A percentile compares a stretch with the other conserved stretches of the same genome.
Evolutionary conservation across 106 monocot species (phyloP).

Genomic region (Allium sativum): DNA sequence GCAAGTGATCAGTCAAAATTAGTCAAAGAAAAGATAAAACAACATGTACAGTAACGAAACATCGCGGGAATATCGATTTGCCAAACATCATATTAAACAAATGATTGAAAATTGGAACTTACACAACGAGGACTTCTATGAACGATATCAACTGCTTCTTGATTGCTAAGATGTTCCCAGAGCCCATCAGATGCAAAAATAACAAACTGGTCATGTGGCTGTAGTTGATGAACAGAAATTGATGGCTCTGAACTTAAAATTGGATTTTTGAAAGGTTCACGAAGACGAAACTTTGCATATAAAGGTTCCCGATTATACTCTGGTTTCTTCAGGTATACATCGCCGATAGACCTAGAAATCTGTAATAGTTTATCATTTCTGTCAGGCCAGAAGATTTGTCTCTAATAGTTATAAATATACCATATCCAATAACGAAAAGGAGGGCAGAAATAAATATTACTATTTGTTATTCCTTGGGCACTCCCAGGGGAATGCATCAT

Average conservation of each 20-base stretch:
- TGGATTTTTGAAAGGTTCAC: conserved; percentile 16
- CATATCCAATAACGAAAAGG: too few relatives aligned
- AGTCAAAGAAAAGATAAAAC: too few relatives aligned
- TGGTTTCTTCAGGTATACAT: conserved; percentile 17
- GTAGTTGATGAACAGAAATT: conserved; percentile 16
- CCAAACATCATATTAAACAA: not conserved
- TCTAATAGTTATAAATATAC: too few relatives aligned
- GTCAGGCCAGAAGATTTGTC: too few relatives aligned
- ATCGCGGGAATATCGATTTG: too few relatives aligned
- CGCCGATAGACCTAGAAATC: conserved; percentile 27
- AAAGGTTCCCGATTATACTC: conserved; percentile 24
- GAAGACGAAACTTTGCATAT: conserved; percentile 25
- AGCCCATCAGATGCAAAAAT: conserved; percentile 27
- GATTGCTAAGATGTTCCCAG: conserved; percentile 27
- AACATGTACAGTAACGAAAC: too few relatives aligned
- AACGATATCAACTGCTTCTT: conserved; percentile 22
- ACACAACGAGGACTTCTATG: conserved; percentile 13
- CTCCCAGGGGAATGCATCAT: too few relatives aligned
- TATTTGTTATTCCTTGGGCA: too few relatives aligned
- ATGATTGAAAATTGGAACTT: conserved; percentile 3
- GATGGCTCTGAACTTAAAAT: conserved; percentile 25
- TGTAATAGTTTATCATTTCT: conserved; percentile 1
- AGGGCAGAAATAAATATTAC: too few relatives aligned
- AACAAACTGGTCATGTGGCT: conserved; percentile 21
- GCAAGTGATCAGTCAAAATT: too few relatives aligned